These are phyloP conservation scores for Rostrohypoxylon terebratum DNA, from an alignment of 495 filamentous ascomycete species.

Conservation along the genomic window DNA sequence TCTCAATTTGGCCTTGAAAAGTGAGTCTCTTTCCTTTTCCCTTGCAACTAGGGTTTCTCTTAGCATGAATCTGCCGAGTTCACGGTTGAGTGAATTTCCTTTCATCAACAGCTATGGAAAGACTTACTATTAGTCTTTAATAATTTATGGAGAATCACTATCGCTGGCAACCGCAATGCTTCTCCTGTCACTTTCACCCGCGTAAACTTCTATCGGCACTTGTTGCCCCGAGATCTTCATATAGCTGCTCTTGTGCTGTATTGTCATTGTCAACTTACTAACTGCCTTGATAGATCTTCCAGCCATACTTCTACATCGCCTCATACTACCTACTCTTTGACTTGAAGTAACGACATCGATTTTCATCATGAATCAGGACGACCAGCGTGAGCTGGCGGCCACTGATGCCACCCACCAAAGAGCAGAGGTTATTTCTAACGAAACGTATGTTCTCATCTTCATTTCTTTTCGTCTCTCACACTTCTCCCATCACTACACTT, in stretches of 20 bases:
- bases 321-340: not conserved
- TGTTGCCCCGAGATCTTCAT: not conserved
- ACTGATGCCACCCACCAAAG: not conserved
- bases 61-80: not conserved
- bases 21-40: not conserved
- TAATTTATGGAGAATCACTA: not conserved
- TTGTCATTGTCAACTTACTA: not conserved
- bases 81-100: not conserved
- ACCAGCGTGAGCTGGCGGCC: constrained; percentile 4
- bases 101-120: not conserved
- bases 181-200: not conserved
- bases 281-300: not conserved
- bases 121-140: not conserved
- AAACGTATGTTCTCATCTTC: constrained; percentile 15
- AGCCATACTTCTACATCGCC: not conserved
- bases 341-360: not conserved
- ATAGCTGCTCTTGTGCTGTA: too few relatives aligned
- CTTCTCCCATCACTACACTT: not conserved
- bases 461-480: not conserved
- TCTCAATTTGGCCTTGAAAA: not conserved
- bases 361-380: constrained; percentile 6
- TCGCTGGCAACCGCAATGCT: not conserved
- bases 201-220: not conserved
- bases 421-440: constrained; percentile 2
- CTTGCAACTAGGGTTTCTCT: not conserved